Percentiles rank a stretch among this genome's conserved stretches.
Evolutionary conservation across 768 basidiomycete species (phyloP).

Genomic region (Boletus rex-veris): DNA sequence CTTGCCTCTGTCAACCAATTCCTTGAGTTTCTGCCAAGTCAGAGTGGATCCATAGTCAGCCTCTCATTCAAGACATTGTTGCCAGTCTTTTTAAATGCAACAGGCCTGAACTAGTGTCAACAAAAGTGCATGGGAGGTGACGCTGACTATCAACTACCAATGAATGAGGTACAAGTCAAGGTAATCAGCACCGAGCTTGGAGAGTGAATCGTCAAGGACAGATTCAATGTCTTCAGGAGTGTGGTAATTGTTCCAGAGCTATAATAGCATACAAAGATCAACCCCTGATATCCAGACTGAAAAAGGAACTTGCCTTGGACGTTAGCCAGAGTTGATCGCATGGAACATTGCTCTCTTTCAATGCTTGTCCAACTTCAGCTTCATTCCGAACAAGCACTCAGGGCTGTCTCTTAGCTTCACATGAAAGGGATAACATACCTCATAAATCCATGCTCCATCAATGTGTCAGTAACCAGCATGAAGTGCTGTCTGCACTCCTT

Average conservation of each 20-base stretch:
- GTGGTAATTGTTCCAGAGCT: conserved; percentile 80
- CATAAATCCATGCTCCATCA: conserved; percentile 70
- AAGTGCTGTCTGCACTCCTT: conserved; percentile 45
- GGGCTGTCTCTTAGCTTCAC: background rate
- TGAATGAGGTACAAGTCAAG: conserved; percentile 81
- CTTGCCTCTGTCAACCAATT: conserved; percentile 74
- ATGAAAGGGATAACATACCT: conserved; percentile 35
- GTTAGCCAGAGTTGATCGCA: conserved; percentile 69
- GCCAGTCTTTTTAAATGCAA: conserved; percentile 58
- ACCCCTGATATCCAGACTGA: background rate
- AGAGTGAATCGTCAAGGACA: conserved; percentile 62
- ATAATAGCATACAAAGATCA: background rate
- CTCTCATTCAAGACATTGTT: conserved; percentile 45
- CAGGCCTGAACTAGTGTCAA: conserved; percentile 43
- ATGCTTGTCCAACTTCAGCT: conserved; percentile 61
- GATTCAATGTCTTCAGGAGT: conserved; percentile 68
- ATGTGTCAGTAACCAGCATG: conserved; percentile 67
- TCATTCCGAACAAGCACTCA: conserved; percentile 49
- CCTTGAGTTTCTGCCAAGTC: conserved; percentile 79
- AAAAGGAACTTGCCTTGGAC: conserved; percentile 40
- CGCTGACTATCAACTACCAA: conserved; percentile 44
- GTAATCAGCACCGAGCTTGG: conserved; percentile 61
- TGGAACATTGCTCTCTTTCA: conserved; percentile 55
- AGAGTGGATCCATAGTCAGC: conserved; percentile 66
- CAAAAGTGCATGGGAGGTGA: background rate